Evolutionary conservation across 306 rosid species (phyloP).

Genomic region (Gynostemma pentaphyllum): DNA sequence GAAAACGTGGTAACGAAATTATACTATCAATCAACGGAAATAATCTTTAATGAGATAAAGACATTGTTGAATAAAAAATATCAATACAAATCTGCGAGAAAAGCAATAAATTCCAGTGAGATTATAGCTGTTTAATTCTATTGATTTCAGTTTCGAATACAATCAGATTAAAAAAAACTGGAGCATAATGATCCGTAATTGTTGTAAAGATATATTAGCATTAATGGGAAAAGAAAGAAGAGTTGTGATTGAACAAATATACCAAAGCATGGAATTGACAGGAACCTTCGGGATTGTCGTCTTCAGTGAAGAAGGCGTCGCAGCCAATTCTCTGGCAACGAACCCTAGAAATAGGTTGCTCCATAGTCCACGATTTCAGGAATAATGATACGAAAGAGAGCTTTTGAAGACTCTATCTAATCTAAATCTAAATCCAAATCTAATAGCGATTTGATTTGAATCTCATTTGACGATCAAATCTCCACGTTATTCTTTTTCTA

Average conservation of each 20-base stretch:
- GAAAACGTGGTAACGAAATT: background rate
- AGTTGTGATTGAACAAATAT: slow-evolving; percentile 11
- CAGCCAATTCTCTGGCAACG: slow-evolving; percentile 88
- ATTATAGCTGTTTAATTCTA: no score
- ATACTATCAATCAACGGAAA: background rate
- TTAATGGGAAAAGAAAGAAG: background rate
- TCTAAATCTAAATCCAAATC: no score
- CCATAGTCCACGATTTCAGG: slow-evolving; percentile 23
- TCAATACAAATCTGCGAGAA: background rate
- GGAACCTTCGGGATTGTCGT: slow-evolving; percentile 66
- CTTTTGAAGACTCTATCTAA: background rate
- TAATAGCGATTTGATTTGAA: no score
- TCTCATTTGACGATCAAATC: no score
- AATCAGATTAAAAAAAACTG: no score
- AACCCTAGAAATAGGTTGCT: slow-evolving; percentile 22
- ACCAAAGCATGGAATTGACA: slow-evolving; percentile 83
- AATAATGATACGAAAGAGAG: background rate
- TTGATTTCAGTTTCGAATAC: background rate
- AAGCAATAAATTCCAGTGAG: background rate
- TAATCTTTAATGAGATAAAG: background rate
- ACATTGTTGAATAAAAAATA: background rate
- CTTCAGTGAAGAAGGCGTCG: slow-evolving; percentile 54
- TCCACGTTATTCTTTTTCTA: no score
- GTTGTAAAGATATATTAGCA: background rate
- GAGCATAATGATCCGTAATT: slow-evolving; percentile 5